Conservation (phyloP, 495 filamentous ascomycete genomes). For the Niebla homalea region DNA sequence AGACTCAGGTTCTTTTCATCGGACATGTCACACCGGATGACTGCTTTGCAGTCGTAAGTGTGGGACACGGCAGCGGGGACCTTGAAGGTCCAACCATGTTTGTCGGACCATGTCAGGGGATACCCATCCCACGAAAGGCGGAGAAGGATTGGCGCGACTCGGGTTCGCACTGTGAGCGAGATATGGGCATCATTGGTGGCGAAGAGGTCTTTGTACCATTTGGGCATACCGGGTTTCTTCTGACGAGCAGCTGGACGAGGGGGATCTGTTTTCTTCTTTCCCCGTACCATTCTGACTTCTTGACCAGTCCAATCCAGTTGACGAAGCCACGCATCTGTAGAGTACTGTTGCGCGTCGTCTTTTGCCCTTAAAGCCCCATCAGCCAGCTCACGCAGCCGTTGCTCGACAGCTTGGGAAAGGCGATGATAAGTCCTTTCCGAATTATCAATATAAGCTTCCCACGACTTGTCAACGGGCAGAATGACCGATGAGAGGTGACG, state of each 20-base stretch:
- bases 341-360: conserved; percentile 48
- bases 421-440: conserved; percentile 75
- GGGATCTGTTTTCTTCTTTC: conserved; percentile 71
- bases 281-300: conserved; percentile 80
- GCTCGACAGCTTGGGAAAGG: conserved; percentile 59
- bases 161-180: conserved; percentile 70
- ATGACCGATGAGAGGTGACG: conserved; percentile 87
- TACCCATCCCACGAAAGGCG: conserved; percentile 78
- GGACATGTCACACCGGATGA: conserved; percentile 58
- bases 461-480: conserved; percentile 74
- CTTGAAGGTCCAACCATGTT: conserved; percentile 81
- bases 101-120: conserved; percentile 85
- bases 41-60: conserved; percentile 54
- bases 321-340: conserved; percentile 72
- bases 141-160: conserved; percentile 77
- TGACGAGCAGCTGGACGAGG: conserved; percentile 67
- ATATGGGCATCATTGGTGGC: conserved; percentile 47
- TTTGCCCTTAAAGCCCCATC: conserved; percentile 65
- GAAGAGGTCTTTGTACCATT: conserved; percentile 93
- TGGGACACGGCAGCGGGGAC: conserved; percentile 50
- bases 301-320: conserved; percentile 96
- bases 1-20: conserved; percentile 56
- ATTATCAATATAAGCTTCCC: conserved; percentile 68
- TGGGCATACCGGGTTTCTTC: conserved; percentile 87
- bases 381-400: conserved; percentile 57